Evolutionary conservation across 768 basidiomycete species (phyloP).

Genomic region (Mycena albidolilacea): DNA sequence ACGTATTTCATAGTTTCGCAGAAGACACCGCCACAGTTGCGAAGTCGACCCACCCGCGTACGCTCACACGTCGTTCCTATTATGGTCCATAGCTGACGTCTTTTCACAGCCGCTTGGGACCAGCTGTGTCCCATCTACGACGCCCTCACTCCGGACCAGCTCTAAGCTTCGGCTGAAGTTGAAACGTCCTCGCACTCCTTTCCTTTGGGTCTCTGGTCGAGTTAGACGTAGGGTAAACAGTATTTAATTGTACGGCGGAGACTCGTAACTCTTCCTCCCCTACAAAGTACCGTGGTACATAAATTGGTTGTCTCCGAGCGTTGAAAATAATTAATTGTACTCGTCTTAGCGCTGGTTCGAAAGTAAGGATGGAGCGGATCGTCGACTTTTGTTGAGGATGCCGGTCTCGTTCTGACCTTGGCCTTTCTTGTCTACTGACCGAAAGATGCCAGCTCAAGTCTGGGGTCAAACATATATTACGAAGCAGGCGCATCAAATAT

Average conservation of each 20-base stretch:
- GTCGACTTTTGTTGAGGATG: too few relatives aligned
- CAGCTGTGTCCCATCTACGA: constrained; percentile 47
- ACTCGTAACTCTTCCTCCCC: neutral
- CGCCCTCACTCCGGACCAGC: constrained; percentile 29
- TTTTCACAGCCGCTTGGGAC: constrained; percentile 38
- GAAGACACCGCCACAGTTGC: constrained; percentile 30
- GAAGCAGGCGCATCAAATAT: too few relatives aligned
- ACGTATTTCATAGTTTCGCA: constrained; percentile 37
- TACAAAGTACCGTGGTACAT: too few relatives aligned
- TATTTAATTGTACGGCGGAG: neutral
- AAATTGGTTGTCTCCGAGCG: too few relatives aligned
- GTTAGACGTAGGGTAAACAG: neutral
- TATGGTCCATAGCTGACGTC: neutral
- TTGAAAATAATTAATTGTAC: too few relatives aligned
- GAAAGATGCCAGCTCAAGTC: too few relatives aligned
- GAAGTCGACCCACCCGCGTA: constrained; percentile 31
- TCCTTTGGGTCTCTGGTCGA: neutral
- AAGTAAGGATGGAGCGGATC: too few relatives aligned
- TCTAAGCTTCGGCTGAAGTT: constrained; percentile 7
- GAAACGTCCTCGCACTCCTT: neutral
- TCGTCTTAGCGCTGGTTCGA: too few relatives aligned
- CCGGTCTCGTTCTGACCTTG: too few relatives aligned
- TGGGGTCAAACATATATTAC: too few relatives aligned
- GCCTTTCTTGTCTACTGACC: too few relatives aligned
- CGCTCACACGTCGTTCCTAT: neutral